Base-by-base conservation (phyloP, 257 asterid species). In the Solanum lignicaule region DNA sequence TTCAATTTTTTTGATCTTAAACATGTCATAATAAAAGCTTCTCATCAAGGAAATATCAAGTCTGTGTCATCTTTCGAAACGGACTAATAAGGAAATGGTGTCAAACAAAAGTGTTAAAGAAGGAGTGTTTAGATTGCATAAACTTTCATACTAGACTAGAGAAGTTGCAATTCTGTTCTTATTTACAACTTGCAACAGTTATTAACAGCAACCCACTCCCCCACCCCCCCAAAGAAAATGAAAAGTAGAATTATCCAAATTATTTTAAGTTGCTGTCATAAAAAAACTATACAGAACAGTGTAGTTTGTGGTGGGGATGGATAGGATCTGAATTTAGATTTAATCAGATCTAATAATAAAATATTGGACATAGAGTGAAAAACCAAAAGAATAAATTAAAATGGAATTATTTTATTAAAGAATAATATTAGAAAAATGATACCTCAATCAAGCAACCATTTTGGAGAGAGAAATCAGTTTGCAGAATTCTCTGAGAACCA, bases 361-460 rank as follows among this genome's bases (percentile, higher is more conserved):
- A 52, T 52, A 52, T 18, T 6, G 4, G n/a, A 16, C 4, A 0
- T 0, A 0, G 62, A 2, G 62, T 18, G 23, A 52, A 18, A 52
- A 52, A 52, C 1, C 62, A 52, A 52, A 52, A 52, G n/a, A 52
- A 71, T 16, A 71, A 39, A 76, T 6, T 41, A 78, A 25, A 41
- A 46, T 46, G 65, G 8, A 81, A 75, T 46, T 81, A 15, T 81
- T 46, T 81, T 29, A 81, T 16, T 48, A 46, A 46, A 46, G 15
- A 15, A 16, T 79, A 79, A 79, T 46, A 81, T n/a, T 35, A 43
- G 65, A 16, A 81, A 27, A 46, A 41, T 81, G 68, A 25, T 92
- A 95, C 99, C 99, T 94, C 98, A 90, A 92, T 88, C 73, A 89
- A 88, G 90, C 93, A 81, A 88, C 91, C 83, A 88, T 87, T 88